Percentiles rank a stretch among this genome's conserved stretches.
These are phyloP conservation scores for Ceriops decandra DNA, from an alignment of 345 rosid species.

Conservation along the genomic window DNA sequence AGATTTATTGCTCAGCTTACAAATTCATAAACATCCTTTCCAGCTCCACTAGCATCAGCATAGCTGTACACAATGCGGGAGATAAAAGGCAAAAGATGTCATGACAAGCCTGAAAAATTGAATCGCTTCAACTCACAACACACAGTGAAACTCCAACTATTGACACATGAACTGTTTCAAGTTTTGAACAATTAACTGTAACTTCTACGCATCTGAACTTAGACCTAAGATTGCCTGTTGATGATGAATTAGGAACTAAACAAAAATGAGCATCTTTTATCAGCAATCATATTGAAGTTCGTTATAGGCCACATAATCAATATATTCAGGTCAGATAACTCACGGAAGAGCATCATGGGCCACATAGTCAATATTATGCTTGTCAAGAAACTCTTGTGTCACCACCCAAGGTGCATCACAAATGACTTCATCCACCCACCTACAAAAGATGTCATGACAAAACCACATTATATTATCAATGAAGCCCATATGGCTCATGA, in stretches of 20 bases:
- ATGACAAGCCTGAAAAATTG: neutral
- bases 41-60: constrained; percentile 93
- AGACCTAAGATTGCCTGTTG: no score
- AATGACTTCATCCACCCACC: constrained; percentile 97
- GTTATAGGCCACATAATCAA: neutral
- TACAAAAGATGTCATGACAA: constrained; percentile 19
- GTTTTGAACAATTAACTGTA: no score
- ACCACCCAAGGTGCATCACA: constrained; percentile 94
- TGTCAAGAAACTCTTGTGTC: constrained; percentile 79
- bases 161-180: no score
- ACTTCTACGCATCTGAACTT: no score
- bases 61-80: constrained; percentile 40
- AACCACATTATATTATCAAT: neutral
- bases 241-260: no score
- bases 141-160: no score
- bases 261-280: no score
- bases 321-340: constrained; percentile 17
- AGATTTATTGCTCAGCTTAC: constrained; percentile 39
- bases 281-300: neutral
- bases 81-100: constrained; percentile 7
- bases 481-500: neutral
- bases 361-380: constrained; percentile 64
- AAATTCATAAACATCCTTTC: constrained; percentile 87
- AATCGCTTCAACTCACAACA: neutral
- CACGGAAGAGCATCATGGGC: constrained; percentile 97